Conservation (phyloP, 2,329 filamentous ascomycete species). For the Hortaea werneckii region DNA sequence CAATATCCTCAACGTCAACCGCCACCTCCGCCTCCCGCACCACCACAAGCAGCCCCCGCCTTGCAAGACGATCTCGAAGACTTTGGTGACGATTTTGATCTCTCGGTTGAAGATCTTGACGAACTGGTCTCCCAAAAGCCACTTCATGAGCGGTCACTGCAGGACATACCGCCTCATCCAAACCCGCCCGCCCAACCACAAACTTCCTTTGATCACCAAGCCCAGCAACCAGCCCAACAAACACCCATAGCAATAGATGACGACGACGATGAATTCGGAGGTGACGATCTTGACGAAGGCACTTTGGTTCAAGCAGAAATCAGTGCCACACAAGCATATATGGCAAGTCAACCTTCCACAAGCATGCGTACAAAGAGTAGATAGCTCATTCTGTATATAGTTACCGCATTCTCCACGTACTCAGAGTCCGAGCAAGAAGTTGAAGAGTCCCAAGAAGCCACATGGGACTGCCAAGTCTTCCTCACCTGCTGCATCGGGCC, state of each 20-base stretch:
- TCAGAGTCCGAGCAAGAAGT: neutral
- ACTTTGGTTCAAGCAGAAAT: conserved; percentile 55
- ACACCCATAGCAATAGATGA: conserved; percentile 6
- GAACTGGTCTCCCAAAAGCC: conserved; percentile 40
- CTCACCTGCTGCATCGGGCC: neutral
- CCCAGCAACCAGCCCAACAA: neutral
- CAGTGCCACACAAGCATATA: conserved; percentile 58
- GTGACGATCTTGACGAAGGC: conserved; percentile 62
- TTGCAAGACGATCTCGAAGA: conserved; percentile 27
- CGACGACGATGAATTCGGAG: conserved; percentile 63
- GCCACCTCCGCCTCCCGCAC: conserved; percentile 1
- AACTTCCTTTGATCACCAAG: conserved; percentile 1
- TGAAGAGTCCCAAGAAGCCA: conserved; percentile 3
- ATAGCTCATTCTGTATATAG: conserved; percentile 26
- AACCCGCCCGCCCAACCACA: conserved; percentile 10
- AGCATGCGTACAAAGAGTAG: conserved; percentile 12
- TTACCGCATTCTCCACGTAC: conserved; percentile 7
- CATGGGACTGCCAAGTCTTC: neutral
- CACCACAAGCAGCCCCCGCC: conserved; percentile 1
- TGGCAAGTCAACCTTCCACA: conserved; percentile 25
- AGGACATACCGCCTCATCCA: conserved; percentile 34
- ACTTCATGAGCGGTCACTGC: conserved; percentile 27
- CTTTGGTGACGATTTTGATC: conserved; percentile 37
- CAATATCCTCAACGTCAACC: conserved; percentile 7
- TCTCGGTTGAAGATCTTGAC: conserved; percentile 49